These are phyloP conservation scores for Trichoderma afroharzianum DNA, from an alignment of 2,329 filamentous ascomycete species.

Conservation along the genomic window DNA sequence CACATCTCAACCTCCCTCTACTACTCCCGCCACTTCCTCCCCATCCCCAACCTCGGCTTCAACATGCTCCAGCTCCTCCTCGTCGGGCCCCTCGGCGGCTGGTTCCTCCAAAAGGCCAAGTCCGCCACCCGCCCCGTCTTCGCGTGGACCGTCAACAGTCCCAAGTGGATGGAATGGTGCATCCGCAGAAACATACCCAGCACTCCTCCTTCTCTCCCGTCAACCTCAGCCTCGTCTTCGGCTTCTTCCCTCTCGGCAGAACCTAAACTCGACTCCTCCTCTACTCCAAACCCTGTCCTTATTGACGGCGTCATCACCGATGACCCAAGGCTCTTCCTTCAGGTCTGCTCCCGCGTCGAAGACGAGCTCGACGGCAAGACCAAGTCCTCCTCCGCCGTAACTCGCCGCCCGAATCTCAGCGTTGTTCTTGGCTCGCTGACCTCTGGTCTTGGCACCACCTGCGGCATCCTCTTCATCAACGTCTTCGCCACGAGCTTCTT, in stretches of 20 bases:
- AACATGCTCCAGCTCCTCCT: constrained; percentile 71
- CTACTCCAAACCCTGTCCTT: constrained; percentile 15
- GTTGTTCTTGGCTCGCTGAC: constrained; percentile 19
- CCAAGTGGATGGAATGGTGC: constrained; percentile 76
- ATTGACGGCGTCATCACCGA: constrained; percentile 86
- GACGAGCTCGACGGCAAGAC: constrained; percentile 31
- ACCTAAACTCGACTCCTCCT: background rate
- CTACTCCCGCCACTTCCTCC: constrained; percentile 69
- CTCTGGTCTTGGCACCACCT: constrained; percentile 12
- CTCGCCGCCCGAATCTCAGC: constrained; percentile 5
- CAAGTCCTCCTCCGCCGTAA: background rate
- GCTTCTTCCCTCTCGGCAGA: background rate
- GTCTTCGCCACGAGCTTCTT: constrained; percentile 18
- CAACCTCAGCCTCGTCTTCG: background rate
- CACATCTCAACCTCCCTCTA: constrained; percentile 64
- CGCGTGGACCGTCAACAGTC: constrained; percentile 84
- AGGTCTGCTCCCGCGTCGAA: constrained; percentile 49
- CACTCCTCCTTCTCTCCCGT: background rate
- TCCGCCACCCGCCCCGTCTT: constrained; percentile 55
- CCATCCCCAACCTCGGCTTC: constrained; percentile 64
- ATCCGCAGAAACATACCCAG: constrained; percentile 41
- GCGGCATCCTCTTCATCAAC: constrained; percentile 16
- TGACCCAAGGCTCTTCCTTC: constrained; percentile 65
- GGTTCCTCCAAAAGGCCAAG: constrained; percentile 61
- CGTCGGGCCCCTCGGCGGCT: constrained; percentile 61